Evolutionary conservation across 179 eudicot genomes (phyloP).

Genomic region (Spergularia azorica): DNA sequence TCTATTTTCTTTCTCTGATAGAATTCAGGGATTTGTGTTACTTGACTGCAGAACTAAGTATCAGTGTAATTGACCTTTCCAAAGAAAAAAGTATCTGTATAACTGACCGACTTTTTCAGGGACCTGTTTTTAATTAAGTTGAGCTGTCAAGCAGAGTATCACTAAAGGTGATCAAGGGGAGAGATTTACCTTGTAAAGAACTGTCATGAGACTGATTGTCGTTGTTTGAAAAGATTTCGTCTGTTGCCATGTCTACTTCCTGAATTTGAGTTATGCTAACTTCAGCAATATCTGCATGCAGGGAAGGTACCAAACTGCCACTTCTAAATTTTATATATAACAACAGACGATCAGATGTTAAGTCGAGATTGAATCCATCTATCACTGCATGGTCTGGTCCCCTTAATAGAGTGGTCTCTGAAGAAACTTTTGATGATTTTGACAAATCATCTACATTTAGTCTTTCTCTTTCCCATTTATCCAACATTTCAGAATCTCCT

Average conservation of each 20-base stretch:
- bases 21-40: no score
- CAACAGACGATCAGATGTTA: conserved; percentile 22
- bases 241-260: neutral
- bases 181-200: neutral
- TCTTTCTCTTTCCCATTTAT: conserved; percentile 19
- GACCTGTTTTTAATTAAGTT: no score
- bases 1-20: no score
- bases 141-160: no score
- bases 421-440: conserved; percentile 26
- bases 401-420: conserved; percentile 17
- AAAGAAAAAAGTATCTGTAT: no score
- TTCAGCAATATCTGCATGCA: conserved; percentile 30
- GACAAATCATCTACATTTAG: conserved; percentile 34
- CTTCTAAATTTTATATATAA: conserved; percentile 31
- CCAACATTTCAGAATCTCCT: conserved; percentile 23
- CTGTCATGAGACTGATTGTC: neutral
- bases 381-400: conserved; percentile 30
- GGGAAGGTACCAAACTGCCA: conserved; percentile 52
- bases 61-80: no score
- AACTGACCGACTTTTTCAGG: no score
- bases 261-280: neutral
- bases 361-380: conserved; percentile 23
- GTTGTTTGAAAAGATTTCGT: neutral
- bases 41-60: no score
- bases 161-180: no score